These are phyloP conservation scores for Trichoderma semiorbis DNA, from an alignment of 2,329 filamentous ascomycete genomes.

Conservation along the genomic window DNA sequence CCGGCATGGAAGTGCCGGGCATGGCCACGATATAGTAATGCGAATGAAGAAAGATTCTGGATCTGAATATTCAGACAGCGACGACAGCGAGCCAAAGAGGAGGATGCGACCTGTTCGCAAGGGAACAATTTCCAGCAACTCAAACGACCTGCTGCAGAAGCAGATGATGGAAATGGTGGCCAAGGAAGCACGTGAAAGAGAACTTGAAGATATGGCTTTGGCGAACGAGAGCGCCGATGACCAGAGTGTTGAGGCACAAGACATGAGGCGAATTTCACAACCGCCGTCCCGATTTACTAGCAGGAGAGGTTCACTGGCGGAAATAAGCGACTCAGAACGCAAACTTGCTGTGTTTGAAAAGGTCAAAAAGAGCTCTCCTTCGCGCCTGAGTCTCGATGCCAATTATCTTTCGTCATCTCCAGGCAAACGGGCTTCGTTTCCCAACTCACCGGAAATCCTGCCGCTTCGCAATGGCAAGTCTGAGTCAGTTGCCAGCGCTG, in stretches of 20 bases:
- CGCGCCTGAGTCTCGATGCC: slow-evolving; percentile 32
- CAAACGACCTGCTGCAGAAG: slow-evolving; percentile 54
- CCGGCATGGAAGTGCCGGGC: slow-evolving; percentile 48
- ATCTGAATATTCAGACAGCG: slow-evolving; percentile 60
- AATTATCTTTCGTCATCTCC: slow-evolving; percentile 42
- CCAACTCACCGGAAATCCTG: slow-evolving; percentile 52
- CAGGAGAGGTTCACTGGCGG: slow-evolving; percentile 37
- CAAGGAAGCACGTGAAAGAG: slow-evolving; percentile 47
- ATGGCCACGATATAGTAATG: slow-evolving; percentile 53
- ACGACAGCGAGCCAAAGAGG: slow-evolving; percentile 41
- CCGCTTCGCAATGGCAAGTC: slow-evolving; percentile 41
- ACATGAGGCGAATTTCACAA: slow-evolving; percentile 28
- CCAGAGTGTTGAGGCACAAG: slow-evolving; percentile 33
- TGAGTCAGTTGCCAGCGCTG: slow-evolving; percentile 58
- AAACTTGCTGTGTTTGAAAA: slow-evolving; percentile 25
- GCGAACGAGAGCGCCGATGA: slow-evolving; percentile 35
- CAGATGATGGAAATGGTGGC: slow-evolving; percentile 61
- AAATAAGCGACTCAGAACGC: slow-evolving; percentile 41
- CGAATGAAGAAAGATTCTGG: slow-evolving; percentile 48
- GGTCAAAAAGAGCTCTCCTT: slow-evolving; percentile 23
- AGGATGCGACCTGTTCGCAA: slow-evolving; percentile 35
- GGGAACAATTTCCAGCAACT: slow-evolving; percentile 46
- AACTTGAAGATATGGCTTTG: slow-evolving; percentile 32
- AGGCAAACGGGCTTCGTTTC: slow-evolving; percentile 45
- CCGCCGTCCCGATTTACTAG: slow-evolving; percentile 32